A percentile compares a stretch with the other conserved stretches of the same genome.
phyloP scores from a whole-genome alignment of 2,329 filamentous ascomycete species.

The Cytospora chrysosperma region DNA sequence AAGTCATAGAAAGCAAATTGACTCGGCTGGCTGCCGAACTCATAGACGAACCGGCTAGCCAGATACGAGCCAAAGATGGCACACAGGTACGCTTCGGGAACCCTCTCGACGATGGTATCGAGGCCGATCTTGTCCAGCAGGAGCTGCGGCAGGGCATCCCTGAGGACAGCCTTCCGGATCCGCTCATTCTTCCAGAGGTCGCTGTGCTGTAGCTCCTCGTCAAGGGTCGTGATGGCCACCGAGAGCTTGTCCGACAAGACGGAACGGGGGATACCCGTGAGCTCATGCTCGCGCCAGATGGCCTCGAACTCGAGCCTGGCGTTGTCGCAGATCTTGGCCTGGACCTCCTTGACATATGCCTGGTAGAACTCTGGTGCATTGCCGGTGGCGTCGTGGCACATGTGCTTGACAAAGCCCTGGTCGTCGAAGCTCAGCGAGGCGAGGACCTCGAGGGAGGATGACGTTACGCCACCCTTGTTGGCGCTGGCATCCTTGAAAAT shows the following conservation, averaged over 20 bases:
- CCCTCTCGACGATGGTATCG: constrained; percentile 79
- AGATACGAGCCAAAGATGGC: constrained; percentile 96
- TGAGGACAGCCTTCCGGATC: constrained; percentile 74
- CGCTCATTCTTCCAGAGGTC: constrained; percentile 84
- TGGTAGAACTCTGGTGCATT: constrained; percentile 87
- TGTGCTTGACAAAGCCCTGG: constrained; percentile 80
- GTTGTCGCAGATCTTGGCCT: constrained; percentile 87
- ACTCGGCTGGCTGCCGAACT: constrained; percentile 87
- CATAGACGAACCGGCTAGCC: constrained; percentile 93
- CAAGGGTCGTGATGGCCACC: constrained; percentile 89
- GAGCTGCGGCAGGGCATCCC: constrained; percentile 81
- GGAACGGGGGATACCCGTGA: constrained; percentile 75
- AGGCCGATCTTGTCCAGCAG: constrained; percentile 88
- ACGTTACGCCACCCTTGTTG: constrained; percentile 98
- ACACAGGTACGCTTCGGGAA: constrained; percentile 88
- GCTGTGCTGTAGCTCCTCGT: constrained; percentile 92
- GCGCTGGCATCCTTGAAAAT: constrained; percentile 97
- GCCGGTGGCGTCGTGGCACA: constrained; percentile 78
- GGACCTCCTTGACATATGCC: constrained; percentile 87
- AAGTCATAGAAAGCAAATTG: constrained; percentile 99
- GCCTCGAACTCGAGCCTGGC: constrained; percentile 94
- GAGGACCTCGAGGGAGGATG: constrained; percentile 92
- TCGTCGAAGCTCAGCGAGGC: constrained; percentile 95
- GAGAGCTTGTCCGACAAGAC: constrained; percentile 91
- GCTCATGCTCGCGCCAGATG: constrained; percentile 91